Evolutionary conservation across 768 basidiomycete species (phyloP).

Genomic region (Krasilnikovozyma curviuscula): DNA sequence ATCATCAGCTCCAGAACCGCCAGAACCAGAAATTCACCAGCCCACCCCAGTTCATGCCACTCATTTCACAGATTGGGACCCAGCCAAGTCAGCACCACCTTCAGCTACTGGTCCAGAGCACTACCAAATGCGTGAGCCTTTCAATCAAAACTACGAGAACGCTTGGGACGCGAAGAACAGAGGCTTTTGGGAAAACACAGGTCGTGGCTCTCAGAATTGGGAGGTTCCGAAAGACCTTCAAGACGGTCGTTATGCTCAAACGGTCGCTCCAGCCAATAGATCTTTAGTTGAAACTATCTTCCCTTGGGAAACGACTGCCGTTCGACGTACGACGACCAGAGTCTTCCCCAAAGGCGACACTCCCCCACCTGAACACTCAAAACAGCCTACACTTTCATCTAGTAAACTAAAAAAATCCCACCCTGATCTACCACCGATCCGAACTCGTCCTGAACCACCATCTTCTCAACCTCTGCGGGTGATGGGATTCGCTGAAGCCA

Average conservation of each 20-base stretch:
- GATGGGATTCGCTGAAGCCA: slow-evolving; percentile 28
- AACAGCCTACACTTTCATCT: slow-evolving; percentile 22
- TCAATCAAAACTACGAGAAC: slow-evolving; percentile 1
- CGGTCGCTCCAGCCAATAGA: slow-evolving; percentile 35
- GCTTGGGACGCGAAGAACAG: slow-evolving; percentile 5
- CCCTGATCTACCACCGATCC: slow-evolving; percentile 1
- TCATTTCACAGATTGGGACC: slow-evolving; percentile 76
- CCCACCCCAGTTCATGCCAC: slow-evolving; percentile 44
- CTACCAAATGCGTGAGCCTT: slow-evolving; percentile 5
- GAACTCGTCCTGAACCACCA: slow-evolving; percentile 15
- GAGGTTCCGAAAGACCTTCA: slow-evolving; percentile 5
- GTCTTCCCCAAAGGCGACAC: slow-evolving; percentile 29
- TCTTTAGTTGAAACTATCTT: slow-evolving; percentile 59
- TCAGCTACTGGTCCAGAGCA: not conserved
- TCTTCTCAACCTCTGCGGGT: slow-evolving; percentile 36
- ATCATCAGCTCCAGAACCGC: slow-evolving; percentile 41
- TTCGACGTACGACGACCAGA: slow-evolving; percentile 15
- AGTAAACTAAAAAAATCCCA: not conserved
- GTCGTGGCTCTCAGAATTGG: slow-evolving; percentile 5
- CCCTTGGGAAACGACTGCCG: slow-evolving; percentile 68
- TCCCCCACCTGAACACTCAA: slow-evolving; percentile 19
- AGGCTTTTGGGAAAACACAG: not conserved
- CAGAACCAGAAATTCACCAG: slow-evolving; percentile 37
- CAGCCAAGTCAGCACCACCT: slow-evolving; percentile 28
- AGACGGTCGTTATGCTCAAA: slow-evolving; percentile 8